phyloP scores from a whole-genome alignment of 208 protist species.

The Acanthamoeba lenticulata region DNA sequence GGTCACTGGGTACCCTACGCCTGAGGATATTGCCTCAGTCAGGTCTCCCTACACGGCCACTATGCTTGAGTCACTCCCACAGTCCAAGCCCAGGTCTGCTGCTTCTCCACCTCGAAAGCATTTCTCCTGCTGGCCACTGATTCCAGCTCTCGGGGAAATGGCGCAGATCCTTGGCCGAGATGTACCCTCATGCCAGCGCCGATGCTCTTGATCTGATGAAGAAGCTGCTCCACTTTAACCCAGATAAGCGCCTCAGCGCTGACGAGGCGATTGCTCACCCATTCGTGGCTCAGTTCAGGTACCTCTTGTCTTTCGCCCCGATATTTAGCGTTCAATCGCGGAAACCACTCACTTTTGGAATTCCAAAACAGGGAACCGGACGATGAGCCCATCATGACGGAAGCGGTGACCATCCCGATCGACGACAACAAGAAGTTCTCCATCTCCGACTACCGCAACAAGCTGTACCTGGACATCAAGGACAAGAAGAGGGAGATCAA shows the following conservation, averaged over 20 bases:
- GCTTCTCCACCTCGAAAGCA: neutral
- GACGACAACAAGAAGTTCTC: conserved; percentile 84
- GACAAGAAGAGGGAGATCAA: conserved; percentile 84
- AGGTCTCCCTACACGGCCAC: conserved; percentile 94
- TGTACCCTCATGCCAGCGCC: conserved; percentile 92
- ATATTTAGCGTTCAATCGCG: no score
- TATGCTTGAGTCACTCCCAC: conserved; percentile 93
- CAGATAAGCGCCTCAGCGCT: conserved; percentile 92
- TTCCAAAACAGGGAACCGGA: conserved; percentile 72
- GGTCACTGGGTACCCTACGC: conserved; percentile 17
- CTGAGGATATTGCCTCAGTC: conserved; percentile 93
- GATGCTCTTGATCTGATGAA: conserved; percentile 95
- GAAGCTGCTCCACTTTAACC: conserved; percentile 96
- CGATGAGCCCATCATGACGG: conserved; percentile 78
- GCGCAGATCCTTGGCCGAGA: conserved; percentile 86
- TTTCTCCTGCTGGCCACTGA: neutral
- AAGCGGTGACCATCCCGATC: conserved; percentile 80
- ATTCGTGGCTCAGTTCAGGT: conserved; percentile 92
- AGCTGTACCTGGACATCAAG: conserved; percentile 88
- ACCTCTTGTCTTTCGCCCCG: no score
- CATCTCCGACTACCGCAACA: conserved; percentile 84
- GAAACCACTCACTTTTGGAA: no score
- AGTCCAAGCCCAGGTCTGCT: conserved; percentile 78
- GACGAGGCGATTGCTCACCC: conserved; percentile 93
- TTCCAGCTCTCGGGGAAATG: neutral